Percentiles rank a stretch among this genome's conserved stretches.
These are phyloP conservation scores for Bassia scoparia DNA, from an alignment of 148 eudicot species.

Conservation along the genomic window DNA sequence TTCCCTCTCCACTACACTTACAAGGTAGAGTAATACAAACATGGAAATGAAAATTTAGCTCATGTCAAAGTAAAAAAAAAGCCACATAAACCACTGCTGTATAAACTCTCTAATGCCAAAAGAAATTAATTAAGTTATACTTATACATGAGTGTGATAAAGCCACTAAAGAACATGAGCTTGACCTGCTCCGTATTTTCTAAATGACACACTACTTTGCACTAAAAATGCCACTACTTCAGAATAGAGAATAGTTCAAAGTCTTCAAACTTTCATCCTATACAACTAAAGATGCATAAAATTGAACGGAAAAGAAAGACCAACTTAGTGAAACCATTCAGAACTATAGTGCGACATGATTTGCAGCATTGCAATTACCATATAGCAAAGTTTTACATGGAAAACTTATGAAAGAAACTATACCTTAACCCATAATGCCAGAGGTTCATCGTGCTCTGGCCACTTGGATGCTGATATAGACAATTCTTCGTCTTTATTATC, in stretches of 20 bases:
- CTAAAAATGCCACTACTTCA: neutral
- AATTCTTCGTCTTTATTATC: conserved; percentile 47
- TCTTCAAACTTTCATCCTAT: too few relatives aligned
- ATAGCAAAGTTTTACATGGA: neutral
- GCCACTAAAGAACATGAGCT: neutral
- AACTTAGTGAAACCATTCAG: neutral
- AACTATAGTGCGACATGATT: neutral
- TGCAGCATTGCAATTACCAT: neutral
- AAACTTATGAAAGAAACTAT: conserved; percentile 20
- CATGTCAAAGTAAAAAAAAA: too few relatives aligned
- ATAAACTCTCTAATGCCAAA: neutral
- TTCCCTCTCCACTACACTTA: conserved; percentile 84
- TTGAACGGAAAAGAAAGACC: neutral
- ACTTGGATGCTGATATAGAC: conserved; percentile 39
- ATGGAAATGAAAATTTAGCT: conserved; percentile 20
- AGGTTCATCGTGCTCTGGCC: conserved; percentile 66
- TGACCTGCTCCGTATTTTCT: neutral
- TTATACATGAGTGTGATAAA: neutral
- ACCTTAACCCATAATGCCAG: conserved; percentile 98
- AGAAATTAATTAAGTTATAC: neutral
- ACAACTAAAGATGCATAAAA: neutral
- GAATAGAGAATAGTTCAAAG: too few relatives aligned
- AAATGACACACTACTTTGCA: neutral
- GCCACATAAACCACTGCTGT: neutral
- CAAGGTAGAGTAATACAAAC: conserved; percentile 29